These are phyloP conservation scores for Salix dunnii DNA, from an alignment of 345 rosid species.

Conservation along the genomic window DNA sequence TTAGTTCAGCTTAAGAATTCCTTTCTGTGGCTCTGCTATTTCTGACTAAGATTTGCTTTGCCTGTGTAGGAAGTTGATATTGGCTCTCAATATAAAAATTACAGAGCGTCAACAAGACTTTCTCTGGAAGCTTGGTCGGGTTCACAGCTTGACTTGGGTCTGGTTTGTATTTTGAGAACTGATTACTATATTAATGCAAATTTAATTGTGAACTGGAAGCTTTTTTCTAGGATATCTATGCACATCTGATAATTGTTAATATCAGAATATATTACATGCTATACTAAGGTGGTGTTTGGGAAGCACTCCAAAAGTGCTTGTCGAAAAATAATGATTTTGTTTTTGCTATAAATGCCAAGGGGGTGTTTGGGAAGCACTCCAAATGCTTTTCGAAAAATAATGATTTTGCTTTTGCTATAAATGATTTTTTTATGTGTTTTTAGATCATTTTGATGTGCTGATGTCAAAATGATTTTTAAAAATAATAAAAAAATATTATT, in stretches of 20 bases:
- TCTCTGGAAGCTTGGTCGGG: slow-evolving; percentile 95
- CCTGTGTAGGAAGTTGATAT: slow-evolving; percentile 65
- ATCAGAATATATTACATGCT: background rate
- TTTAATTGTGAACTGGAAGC: background rate
- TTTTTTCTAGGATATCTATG: background rate
- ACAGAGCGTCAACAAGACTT: slow-evolving; percentile 54
- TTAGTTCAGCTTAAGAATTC: background rate
- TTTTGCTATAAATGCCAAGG: too few species aligned
- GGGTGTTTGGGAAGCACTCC: too few species aligned
- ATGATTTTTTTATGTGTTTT: too few species aligned
- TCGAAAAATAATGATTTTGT: too few species aligned
- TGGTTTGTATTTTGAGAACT: slow-evolving; percentile 52
- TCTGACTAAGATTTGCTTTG: slow-evolving; percentile 12
- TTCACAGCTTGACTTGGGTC: slow-evolving; percentile 76
- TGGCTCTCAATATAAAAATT: slow-evolving; percentile 59
- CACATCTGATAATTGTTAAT: background rate
- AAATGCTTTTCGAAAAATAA: too few species aligned
- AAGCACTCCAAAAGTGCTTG: too few species aligned
- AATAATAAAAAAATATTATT: too few species aligned
- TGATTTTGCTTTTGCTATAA: too few species aligned
- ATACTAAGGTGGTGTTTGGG: background rate
- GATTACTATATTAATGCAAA: background rate
- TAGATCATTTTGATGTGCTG: too few species aligned
- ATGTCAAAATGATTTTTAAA: too few species aligned
- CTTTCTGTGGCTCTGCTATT: slow-evolving; percentile 12